Evolutionary conservation across 495 filamentous ascomycete species (phyloP), one percentile per base, ranked within the genome.

Genomic region (Lasiosphaeria miniovina): DNA sequence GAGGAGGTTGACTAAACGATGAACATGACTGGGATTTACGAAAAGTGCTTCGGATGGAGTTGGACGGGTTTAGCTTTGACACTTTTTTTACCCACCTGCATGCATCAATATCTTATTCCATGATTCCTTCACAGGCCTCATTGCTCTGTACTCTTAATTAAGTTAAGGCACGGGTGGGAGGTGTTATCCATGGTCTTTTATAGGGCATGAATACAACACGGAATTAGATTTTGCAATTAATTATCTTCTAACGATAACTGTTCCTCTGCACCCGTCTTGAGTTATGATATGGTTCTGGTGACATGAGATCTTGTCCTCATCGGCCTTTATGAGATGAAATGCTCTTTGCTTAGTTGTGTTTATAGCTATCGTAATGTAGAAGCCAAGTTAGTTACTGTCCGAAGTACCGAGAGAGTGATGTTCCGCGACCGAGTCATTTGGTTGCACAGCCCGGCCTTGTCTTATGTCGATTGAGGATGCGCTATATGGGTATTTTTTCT

Each of bases 1-100:
- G 84, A 87, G 74, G 84, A 86, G 78, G 84, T 87, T 62, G 84
- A 87, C 74, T 87, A 83, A 80, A 74, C 64, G 66, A 66, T 59
- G 48, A 5, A 55, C 7, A n/a, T 66, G 65, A 69, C 50, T 57
- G 62, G 65, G 71, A 71, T 69, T 65, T 58, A 68, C 49, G 53
- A 78, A 75, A 77, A 73, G 71, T 72, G 72, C 55, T 69, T 75
- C 49, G 61, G 70, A 52, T 51, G 76, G 76, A 77, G 76, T 79
- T 78, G 65, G 67, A 68, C 68, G 73, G 75, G 61, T 66, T 74
- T 74, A 69, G 74, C 63, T 68, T 65, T 61, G 58, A 61, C 57
- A 66, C 63, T 65, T 61, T 68, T 66, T 60, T 64, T 70, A 65
- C 68, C 69, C 67, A 65, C 71, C 58, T 70, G 70, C 71, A 72